These are phyloP conservation scores for Tephrocybe rancida DNA, from an alignment of 768 basidiomycete species.

Conservation along the genomic window DNA sequence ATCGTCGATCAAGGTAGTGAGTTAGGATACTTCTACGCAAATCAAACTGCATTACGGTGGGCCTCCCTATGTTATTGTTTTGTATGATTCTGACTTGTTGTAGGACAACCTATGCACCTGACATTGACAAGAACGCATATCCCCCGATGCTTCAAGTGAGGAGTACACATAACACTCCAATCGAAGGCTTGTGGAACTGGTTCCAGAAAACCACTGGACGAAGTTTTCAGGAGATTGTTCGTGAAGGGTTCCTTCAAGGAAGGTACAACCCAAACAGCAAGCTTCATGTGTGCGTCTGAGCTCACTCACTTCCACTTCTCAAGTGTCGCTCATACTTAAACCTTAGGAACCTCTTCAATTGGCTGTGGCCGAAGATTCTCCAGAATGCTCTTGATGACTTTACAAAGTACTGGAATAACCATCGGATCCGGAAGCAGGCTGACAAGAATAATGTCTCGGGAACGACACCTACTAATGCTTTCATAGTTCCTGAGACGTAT, in stretches of 20 bases:
- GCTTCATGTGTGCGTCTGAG: constrained; percentile 3
- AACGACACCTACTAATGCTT: constrained; percentile 20
- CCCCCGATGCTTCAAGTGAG: constrained; percentile 19
- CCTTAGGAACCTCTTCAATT: constrained; percentile 20
- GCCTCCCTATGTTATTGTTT: too few species aligned
- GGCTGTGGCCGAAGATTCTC: constrained; percentile 30
- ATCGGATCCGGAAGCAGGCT: constrained; percentile 19
- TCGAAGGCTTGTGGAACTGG: constrained; percentile 26
- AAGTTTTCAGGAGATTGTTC: constrained; percentile 1
- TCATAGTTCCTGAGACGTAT: constrained; percentile 13
- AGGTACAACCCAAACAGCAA: background rate
- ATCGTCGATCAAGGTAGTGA: constrained; percentile 12
- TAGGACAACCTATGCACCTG: constrained; percentile 15
- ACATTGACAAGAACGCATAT: constrained; percentile 12
- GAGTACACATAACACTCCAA: constrained; percentile 26
- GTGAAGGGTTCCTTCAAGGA: background rate
- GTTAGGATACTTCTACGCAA: background rate
- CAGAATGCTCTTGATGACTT: constrained; percentile 26
- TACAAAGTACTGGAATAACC: constrained; percentile 28
- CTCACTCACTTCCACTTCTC: background rate
- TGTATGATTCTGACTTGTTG: too few species aligned
- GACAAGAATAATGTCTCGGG: constrained; percentile 28
- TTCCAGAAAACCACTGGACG: constrained; percentile 15
- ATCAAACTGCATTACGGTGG: constrained; percentile 1
- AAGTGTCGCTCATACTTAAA: background rate